phyloP scores from a whole-genome alignment of 768 basidiomycete species.

The Pisolithus tinctorius region DNA sequence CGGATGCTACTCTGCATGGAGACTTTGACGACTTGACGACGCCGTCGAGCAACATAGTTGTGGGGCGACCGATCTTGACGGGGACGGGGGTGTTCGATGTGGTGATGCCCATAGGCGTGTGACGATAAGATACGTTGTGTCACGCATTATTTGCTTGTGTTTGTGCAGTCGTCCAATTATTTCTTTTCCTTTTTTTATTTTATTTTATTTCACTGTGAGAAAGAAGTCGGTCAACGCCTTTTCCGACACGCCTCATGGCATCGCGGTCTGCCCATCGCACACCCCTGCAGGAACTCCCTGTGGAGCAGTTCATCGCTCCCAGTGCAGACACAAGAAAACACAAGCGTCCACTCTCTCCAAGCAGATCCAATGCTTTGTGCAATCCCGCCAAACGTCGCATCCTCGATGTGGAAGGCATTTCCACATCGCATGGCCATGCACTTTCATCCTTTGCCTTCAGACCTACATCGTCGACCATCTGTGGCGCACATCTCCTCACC shows the following conservation, averaged over 20 bases:
- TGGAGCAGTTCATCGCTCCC: conserved; percentile 45
- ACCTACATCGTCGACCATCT: conserved; percentile 25
- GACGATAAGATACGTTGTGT: conserved; percentile 2
- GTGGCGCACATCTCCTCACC: conserved; percentile 17
- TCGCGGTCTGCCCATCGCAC: conserved; percentile 24
- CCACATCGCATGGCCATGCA: conserved; percentile 22
- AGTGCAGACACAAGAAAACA: conserved; percentile 27
- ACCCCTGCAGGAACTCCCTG: conserved; percentile 55
- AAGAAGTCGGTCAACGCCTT: background rate
- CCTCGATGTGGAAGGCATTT: conserved; percentile 46
- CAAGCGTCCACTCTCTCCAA: conserved; percentile 63
- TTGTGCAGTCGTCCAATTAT: conserved; percentile 11
- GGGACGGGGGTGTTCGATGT: conserved; percentile 97
- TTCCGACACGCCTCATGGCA: conserved; percentile 15
- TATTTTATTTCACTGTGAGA: too few relatives aligned
- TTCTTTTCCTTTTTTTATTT: conserved; percentile 1
- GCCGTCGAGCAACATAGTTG: conserved; percentile 87
- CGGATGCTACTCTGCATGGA: conserved; percentile 89
- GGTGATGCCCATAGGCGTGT: conserved; percentile 40
- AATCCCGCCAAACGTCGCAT: conserved; percentile 69
- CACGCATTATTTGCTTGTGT: conserved; percentile 19
- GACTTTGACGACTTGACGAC: conserved; percentile 91
- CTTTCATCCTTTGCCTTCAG: conserved; percentile 14
- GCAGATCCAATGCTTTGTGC: conserved; percentile 33
- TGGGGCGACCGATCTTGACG: conserved; percentile 80